Conservation (phyloP, 495 filamentous ascomycete species). For the Lentithecium fluviatile region DNA sequence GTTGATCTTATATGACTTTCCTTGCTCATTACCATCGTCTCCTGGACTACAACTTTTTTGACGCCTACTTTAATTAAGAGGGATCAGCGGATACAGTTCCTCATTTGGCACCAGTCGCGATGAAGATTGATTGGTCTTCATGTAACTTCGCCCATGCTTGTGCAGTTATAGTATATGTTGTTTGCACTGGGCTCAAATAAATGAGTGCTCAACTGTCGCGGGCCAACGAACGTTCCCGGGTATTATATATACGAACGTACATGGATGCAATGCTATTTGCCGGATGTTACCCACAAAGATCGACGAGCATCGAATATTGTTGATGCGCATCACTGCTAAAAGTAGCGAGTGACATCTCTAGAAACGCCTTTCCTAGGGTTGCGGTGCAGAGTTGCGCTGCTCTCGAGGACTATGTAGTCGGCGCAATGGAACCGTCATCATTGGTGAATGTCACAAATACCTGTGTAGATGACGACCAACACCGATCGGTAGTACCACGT, state of each 20-base stretch:
- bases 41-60: background rate
- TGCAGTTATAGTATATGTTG: no score
- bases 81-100: background rate
- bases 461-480: no score
- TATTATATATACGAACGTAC: no score
- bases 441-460: no score
- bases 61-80: background rate
- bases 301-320: background rate
- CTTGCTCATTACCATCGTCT: background rate
- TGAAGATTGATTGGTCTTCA: background rate
- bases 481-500: no score
- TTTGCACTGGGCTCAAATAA: no score
- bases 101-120: background rate
- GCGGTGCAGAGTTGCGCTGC: background rate
- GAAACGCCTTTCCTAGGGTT: background rate
- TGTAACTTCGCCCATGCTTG: background rate
- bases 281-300: no score
- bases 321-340: background rate
- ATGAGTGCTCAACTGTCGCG: no score
- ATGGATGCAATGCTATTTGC: no score
- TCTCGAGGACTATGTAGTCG: no score
- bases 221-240: no score
- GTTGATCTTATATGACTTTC: background rate
- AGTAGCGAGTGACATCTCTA: background rate
- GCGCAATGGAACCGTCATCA: no score